These are phyloP conservation scores for Nicotiana obtusifolia DNA, from an alignment of 257 asterid genomes.

Conservation along the genomic window DNA sequence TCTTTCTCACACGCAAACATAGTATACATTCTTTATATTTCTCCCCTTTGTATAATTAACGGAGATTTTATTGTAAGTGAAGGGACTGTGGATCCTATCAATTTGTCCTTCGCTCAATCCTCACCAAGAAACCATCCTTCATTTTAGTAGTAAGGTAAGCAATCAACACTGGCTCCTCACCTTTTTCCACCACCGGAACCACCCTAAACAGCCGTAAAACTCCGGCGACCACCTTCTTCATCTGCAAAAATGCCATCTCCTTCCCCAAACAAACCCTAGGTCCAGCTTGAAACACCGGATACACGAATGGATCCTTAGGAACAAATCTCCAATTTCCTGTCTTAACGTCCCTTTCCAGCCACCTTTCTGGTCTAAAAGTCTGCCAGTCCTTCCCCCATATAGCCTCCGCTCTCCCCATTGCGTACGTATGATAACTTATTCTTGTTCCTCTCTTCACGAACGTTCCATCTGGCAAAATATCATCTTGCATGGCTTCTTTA, in stretches of 20 bases:
- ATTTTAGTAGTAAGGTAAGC: slow-evolving; percentile 4
- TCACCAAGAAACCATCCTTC: neutral
- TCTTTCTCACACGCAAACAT: too few relatives aligned
- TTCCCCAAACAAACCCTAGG: slow-evolving; percentile 19
- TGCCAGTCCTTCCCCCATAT: slow-evolving; percentile 14
- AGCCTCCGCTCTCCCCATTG: slow-evolving; percentile 19
- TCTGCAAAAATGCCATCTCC: slow-evolving; percentile 17
- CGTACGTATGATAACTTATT: slow-evolving; percentile 12
- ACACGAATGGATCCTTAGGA: neutral
- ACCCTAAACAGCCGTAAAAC: neutral
- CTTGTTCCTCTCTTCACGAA: neutral
- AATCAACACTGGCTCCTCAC: neutral
- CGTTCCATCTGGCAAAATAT: slow-evolving; percentile 17
- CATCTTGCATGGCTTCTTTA: neutral
- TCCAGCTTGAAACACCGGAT: slow-evolving; percentile 19
- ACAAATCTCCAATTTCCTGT: neutral
- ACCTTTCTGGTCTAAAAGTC: slow-evolving; percentile 3
- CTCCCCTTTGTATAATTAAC: too few relatives aligned
- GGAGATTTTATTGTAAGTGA: too few relatives aligned
- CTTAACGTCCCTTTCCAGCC: slow-evolving; percentile 4
- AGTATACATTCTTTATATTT: too few relatives aligned
- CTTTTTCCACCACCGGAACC: neutral
- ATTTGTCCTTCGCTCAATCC: neutral
- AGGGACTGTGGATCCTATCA: neutral
- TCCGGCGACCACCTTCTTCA: slow-evolving; percentile 8